These are phyloP conservation scores for Strobilomyces echinocephalus DNA, from an alignment of 768 basidiomycete species.

Conservation along the genomic window DNA sequence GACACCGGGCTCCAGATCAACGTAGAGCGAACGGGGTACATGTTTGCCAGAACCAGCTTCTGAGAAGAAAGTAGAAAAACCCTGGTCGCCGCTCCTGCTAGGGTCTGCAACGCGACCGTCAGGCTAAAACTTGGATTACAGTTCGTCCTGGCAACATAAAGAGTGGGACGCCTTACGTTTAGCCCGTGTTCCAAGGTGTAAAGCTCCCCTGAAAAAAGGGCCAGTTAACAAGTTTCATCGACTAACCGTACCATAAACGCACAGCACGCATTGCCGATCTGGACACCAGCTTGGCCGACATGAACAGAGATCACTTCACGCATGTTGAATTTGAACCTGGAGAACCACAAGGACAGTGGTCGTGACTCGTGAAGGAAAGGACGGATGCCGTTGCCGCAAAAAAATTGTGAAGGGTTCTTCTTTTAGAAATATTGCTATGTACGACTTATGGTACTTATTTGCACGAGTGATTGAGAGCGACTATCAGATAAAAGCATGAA, in stretches of 20 bases:
- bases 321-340: constrained; percentile 39
- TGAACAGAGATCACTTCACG: constrained; percentile 95
- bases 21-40: constrained; percentile 94
- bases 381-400: not conserved
- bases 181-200: constrained; percentile 98
- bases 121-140: constrained; percentile 47
- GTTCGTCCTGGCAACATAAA: constrained; percentile 6
- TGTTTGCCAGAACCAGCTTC: constrained; percentile 92
- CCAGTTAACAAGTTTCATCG: constrained; percentile 5
- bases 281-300: constrained; percentile 95
- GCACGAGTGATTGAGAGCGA: too few species aligned
- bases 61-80: constrained; percentile 98
- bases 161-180: constrained; percentile 53
- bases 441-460: too few species aligned
- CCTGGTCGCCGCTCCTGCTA: constrained; percentile 55
- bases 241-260: constrained; percentile 32
- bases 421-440: constrained; percentile 24
- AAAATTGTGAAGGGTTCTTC: constrained; percentile 17
- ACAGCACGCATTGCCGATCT: constrained; percentile 96
- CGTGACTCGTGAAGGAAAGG: constrained; percentile 15
- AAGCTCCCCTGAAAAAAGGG: constrained; percentile 70
- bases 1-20: constrained; percentile 92
- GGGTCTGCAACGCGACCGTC: constrained; percentile 81
- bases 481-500: too few species aligned
- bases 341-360: constrained; percentile 10